Evolutionary conservation across 2,329 filamentous ascomycete species (phyloP), one percentile per base, ranked within the genome.

Genomic region (Cladosporium cucumerinum): DNA sequence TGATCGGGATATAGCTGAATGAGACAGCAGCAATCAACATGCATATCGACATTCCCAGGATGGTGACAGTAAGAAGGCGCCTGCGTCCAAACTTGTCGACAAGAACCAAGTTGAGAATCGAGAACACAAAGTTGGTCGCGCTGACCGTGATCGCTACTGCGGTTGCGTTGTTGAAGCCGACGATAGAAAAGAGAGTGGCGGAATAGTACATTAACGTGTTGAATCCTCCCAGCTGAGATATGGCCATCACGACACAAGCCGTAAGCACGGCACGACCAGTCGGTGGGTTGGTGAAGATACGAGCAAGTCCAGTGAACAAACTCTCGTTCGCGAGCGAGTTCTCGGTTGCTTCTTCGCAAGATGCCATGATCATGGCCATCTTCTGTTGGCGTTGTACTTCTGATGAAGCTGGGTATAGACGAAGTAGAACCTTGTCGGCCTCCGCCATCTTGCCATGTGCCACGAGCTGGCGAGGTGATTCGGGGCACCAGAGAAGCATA

Each of bases 271-370:
- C 80, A 12, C 82, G 77, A 55, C 81, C 75, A 64, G 82, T 82
- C n/a, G 74, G 69, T 0, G 79, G 78, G 16, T 99, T 98, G 66
- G 95, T 95, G 64, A 83, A 80, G 26, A 84, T 78, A 68, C 82
- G 78, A 70, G 81, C 82, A 64, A 81, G 70, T 10, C 64, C 63
- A 11, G 79, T 75, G 68, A 75, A 79, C 72, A 78, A 79, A 3
- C 72, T 68, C 23, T 76, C 78, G 65, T 79, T 80, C n/a, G 76
- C 77, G 12, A 77, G 75, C 62, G 76, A 78, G 11, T 79, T 71
- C 8, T 73, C 68, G 30, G 79, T 78, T 10, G 77, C 72, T 61
- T 80, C 75, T 8, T 80, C 76, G 49, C 81, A 77, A 14, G 75
- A 73, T 34, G 66, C 63, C 39, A 73, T 75, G 69, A 84, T 81